phyloP scores from a whole-genome alignment of 768 basidiomycete species.

The Agrocybe chaxingu region DNA sequence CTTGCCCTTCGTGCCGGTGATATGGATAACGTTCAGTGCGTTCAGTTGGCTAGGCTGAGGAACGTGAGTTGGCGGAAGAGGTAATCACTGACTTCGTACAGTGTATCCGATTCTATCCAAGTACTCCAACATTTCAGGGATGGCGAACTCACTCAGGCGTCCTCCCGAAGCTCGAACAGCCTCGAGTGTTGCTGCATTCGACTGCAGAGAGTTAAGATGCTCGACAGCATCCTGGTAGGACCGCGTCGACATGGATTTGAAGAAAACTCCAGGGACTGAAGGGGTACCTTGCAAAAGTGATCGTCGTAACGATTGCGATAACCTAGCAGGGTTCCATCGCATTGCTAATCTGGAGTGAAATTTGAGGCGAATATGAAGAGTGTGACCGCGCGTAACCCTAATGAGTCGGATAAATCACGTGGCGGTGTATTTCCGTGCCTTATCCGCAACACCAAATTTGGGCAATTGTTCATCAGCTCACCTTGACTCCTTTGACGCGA shows the following conservation, averaged over 20 bases:
- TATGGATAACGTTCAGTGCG: slow-evolving; percentile 87
- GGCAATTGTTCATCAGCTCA: too few relatives aligned
- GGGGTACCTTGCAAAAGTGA: slow-evolving; percentile 13
- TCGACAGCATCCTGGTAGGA: slow-evolving; percentile 75
- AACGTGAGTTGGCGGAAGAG: slow-evolving; percentile 9
- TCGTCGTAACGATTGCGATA: slow-evolving; percentile 22
- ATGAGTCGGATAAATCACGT: too few relatives aligned
- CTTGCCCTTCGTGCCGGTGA: slow-evolving; percentile 98
- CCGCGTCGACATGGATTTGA: slow-evolving; percentile 52
- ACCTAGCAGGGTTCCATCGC: slow-evolving; percentile 21
- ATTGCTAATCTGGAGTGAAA: slow-evolving; percentile 15
- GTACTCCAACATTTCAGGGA: slow-evolving; percentile 91
- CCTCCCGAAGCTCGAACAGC: slow-evolving; percentile 75
- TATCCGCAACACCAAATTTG: too few relatives aligned
- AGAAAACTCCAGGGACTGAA: background rate
- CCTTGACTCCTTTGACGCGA: too few relatives aligned
- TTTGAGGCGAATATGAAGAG: slow-evolving; percentile 11
- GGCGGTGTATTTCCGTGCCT: too few relatives aligned
- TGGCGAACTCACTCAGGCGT: slow-evolving; percentile 56
- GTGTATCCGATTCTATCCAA: slow-evolving; percentile 81
- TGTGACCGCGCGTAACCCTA: background rate
- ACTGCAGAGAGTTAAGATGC: slow-evolving; percentile 77
- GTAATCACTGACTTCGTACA: slow-evolving; percentile 41
- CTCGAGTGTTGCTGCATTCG: slow-evolving; percentile 91
- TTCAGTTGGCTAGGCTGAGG: slow-evolving; percentile 79